These are phyloP conservation scores for Trichomonascaceae sp. DNA, from an alignment of 1,139 yeast species.

Conservation along the genomic window DNA sequence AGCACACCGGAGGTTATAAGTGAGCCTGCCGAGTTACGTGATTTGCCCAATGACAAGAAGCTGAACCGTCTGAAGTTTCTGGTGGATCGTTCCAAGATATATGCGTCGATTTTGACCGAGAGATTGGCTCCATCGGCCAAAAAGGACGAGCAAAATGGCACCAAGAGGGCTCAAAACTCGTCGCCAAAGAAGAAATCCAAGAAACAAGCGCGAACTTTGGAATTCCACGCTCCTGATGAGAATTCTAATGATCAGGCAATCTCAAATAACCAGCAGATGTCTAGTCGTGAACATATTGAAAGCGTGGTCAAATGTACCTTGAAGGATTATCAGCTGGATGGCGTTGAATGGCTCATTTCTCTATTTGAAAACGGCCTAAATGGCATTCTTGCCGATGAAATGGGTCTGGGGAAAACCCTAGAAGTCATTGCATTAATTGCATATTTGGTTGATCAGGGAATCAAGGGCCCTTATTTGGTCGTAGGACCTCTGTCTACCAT, in stretches of 20 bases:
- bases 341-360: conserved; percentile 84
- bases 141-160: background rate
- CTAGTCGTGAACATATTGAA: conserved; percentile 1
- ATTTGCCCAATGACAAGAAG: conserved; percentile 36
- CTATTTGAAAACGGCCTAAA: conserved; percentile 88
- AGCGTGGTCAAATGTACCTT: conserved; percentile 34
- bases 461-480: conserved; percentile 76
- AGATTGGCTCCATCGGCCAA: conserved; percentile 38
- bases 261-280: background rate
- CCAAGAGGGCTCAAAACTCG: conserved; percentile 2
- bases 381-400: conserved; percentile 94
- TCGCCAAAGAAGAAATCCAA: background rate
- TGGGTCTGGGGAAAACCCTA: conserved; percentile 95
- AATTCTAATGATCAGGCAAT: background rate
- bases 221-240: conserved; percentile 7
- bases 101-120: conserved; percentile 76
- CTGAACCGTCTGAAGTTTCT: conserved; percentile 60
- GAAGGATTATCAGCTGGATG: conserved; percentile 83
- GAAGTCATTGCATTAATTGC: conserved; percentile 78
- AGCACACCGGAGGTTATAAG: conserved; percentile 1
- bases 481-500: conserved; percentile 87
- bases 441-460: conserved; percentile 71
- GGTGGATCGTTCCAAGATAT: conserved; percentile 77
- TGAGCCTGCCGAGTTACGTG: conserved; percentile 12
- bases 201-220: conserved; percentile 14